phyloP scores from a whole-genome alignment of 352 stramenopile species.

The Phytophthora litchii region DNA sequence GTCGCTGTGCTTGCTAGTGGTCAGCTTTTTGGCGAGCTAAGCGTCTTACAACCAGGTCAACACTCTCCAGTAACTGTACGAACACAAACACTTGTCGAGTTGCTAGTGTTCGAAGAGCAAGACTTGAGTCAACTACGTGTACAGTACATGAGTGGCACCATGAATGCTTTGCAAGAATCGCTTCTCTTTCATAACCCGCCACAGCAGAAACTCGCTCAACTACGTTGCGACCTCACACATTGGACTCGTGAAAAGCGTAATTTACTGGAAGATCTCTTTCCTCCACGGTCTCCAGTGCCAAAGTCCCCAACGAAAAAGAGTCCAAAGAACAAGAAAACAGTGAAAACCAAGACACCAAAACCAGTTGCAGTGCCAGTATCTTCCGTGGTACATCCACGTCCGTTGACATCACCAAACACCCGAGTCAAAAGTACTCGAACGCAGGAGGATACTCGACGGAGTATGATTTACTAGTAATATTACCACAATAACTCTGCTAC shows the following conservation, averaged over 20 bases:
- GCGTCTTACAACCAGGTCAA: constrained; percentile 69
- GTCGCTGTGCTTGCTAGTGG: constrained; percentile 68
- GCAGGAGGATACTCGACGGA: constrained; percentile 6
- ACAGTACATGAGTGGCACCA: constrained; percentile 74
- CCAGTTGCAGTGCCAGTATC: neutral
- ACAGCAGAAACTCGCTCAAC: constrained; percentile 73
- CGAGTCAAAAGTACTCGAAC: neutral
- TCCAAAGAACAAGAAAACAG: constrained; percentile 6
- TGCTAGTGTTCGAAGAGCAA: constrained; percentile 61
- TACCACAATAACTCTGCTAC: too few species aligned
- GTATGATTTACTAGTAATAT: constrained; percentile 21
- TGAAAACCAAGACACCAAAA: neutral
- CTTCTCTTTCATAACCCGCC: constrained; percentile 82
- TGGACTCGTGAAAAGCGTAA: constrained; percentile 61
- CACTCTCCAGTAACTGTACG: constrained; percentile 65
- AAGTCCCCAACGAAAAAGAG: constrained; percentile 4
- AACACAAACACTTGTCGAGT: constrained; percentile 67
- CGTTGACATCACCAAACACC: constrained; percentile 16
- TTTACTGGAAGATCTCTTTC: constrained; percentile 60
- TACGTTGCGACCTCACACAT: constrained; percentile 49
- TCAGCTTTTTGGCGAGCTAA: constrained; percentile 77
- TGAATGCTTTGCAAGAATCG: constrained; percentile 81
- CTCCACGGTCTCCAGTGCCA: constrained; percentile 18
- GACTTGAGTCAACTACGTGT: constrained; percentile 61
- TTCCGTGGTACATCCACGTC: neutral